phyloP scores from a whole-genome alignment of 495 filamentous ascomycete genomes.

The Lasiosphaeriaceae sp. region DNA sequence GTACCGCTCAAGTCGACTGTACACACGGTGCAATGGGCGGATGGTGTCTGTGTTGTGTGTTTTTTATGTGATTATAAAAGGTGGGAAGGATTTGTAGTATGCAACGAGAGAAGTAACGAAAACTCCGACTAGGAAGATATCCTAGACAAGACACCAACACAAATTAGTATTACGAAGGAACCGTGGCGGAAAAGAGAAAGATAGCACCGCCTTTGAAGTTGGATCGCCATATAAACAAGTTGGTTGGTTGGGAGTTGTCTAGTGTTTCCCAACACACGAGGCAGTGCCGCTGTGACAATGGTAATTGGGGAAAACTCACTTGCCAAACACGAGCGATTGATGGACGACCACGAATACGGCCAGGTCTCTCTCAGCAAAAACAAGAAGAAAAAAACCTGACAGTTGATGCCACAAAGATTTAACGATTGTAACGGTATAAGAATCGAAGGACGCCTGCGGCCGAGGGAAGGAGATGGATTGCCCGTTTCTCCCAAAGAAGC shows the following conservation, averaged over 20 bases:
- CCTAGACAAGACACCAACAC: not conserved
- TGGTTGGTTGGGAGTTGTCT: not conserved
- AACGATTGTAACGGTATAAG: slow-evolving; percentile 40
- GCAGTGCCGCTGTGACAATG: not conserved
- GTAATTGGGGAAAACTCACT: not conserved
- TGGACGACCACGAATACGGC: not conserved
- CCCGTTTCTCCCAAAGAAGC: slow-evolving; percentile 39
- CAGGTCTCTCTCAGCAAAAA: not conserved
- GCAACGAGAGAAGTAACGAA: slow-evolving; percentile 3
- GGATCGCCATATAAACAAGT: not conserved
- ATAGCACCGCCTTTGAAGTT: not conserved
- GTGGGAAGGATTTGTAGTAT: slow-evolving; percentile 9
- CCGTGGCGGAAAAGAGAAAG: too few relatives aligned
- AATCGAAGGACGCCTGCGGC: slow-evolving; percentile 56
- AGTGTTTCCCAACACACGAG: not conserved
- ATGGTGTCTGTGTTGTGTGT: too few relatives aligned
- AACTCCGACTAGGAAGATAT: slow-evolving; percentile 6
- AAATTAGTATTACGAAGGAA: not conserved
- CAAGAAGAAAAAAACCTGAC: not conserved
- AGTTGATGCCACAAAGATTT: not conserved
- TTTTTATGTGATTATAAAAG: too few relatives aligned
- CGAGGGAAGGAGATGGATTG: slow-evolving; percentile 26
- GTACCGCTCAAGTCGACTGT: too few relatives aligned
- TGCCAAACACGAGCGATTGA: not conserved
- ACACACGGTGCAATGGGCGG: too few relatives aligned